Conservation (phyloP, 1,139 yeast species). For the Sugiyamaella sp. region DNA sequence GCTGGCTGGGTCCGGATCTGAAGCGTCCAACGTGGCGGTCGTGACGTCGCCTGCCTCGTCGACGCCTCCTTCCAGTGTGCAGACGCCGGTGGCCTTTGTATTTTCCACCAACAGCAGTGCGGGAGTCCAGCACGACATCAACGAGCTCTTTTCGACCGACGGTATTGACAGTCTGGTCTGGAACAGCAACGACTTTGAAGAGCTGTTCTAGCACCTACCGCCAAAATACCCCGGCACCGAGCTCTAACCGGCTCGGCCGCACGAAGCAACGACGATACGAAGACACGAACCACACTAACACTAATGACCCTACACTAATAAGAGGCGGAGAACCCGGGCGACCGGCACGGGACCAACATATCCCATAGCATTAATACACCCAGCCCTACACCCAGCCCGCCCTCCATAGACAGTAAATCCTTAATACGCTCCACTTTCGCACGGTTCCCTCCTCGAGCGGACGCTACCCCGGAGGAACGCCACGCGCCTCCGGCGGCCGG, state of each 20-base stretch:
- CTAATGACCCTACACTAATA: background rate
- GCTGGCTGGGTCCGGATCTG: background rate
- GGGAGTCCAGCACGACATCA: conserved; percentile 2
- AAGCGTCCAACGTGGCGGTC: background rate
- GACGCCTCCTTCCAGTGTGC: conserved; percentile 7
- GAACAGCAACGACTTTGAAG: conserved; percentile 16
- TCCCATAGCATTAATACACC: no score
- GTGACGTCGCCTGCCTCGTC: background rate
- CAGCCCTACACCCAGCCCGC: no score
- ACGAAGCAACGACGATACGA: background rate
- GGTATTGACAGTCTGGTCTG: conserved; percentile 7
- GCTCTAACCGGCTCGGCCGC: no score
- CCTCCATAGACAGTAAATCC: no score
- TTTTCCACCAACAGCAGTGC: background rate
- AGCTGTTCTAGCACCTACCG: background rate
- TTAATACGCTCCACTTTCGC: no score
- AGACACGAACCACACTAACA: background rate
- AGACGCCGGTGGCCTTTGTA: conserved; percentile 1
- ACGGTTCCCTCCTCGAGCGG: no score
- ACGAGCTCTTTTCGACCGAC: conserved; percentile 14
- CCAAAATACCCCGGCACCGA: no score
- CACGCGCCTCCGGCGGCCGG: no score
- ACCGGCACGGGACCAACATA: no score
- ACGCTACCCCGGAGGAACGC: no score
- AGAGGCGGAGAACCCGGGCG: no score